Conservation (phyloP, 345 rosid genomes). For the Abelmoschus esculentus region DNA sequence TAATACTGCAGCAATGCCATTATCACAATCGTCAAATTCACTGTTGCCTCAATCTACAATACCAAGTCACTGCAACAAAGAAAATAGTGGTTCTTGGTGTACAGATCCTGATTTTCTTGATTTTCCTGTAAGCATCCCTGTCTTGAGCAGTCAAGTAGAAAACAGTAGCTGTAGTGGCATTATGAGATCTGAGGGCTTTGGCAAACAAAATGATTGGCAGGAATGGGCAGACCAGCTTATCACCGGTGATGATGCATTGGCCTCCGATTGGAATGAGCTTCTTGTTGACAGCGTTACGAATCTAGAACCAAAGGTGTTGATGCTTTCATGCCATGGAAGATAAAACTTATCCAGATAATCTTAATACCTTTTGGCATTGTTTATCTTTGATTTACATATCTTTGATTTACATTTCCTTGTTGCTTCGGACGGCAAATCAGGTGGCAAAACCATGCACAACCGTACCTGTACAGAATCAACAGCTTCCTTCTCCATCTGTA, state of each 20-base stretch:
- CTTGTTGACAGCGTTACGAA: constrained; percentile 38
- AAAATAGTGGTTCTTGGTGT: constrained; percentile 55
- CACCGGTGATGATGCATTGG: constrained; percentile 51
- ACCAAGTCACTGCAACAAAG: constrained; percentile 29
- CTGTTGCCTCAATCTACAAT: constrained; percentile 36
- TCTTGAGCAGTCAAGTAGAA: constrained; percentile 47
- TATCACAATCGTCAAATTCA: constrained; percentile 29
- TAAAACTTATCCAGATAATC: constrained; percentile 4
- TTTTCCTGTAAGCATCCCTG: constrained; percentile 34
- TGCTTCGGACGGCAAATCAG: constrained; percentile 51
- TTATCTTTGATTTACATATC: constrained; percentile 16
- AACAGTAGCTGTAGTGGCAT: constrained; percentile 27
- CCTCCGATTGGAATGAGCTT: constrained; percentile 52
- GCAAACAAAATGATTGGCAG: constrained; percentile 64
- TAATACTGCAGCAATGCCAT: constrained; percentile 18
- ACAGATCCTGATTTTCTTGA: constrained; percentile 42
- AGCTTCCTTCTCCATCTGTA: constrained; percentile 45
- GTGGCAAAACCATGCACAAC: constrained; percentile 31
- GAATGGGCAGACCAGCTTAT: constrained; percentile 86
- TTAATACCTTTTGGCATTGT: not conserved
- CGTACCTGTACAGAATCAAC: constrained; percentile 31
- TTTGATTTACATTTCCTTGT: constrained; percentile 22
- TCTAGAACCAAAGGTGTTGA: constrained; percentile 56
- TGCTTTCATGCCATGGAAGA: constrained; percentile 8
- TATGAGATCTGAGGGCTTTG: constrained; percentile 41